Evolutionary conservation across 148 eudicot genomes (phyloP).

Genomic region (Silene conica): DNA sequence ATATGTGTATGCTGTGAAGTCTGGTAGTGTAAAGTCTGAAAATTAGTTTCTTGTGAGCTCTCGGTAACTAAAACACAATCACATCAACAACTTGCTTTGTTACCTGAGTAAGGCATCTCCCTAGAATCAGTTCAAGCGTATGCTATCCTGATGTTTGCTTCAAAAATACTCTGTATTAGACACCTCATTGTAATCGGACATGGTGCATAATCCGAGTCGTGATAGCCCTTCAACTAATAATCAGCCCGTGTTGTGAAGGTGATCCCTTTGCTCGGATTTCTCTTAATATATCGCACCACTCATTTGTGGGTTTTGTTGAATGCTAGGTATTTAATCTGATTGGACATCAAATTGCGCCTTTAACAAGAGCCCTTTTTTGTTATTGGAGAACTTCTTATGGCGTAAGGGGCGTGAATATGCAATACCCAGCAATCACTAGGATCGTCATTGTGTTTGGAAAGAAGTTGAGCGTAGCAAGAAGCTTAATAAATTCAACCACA

Average conservation of each 20-base stretch:
- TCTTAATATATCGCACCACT: no score
- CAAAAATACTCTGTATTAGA: no score
- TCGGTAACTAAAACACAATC: not conserved
- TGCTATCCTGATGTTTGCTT: no score
- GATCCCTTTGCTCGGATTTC: no score
- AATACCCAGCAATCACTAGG: slow-evolving; percentile 94
- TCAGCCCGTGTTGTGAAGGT: no score
- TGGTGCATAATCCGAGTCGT: no score
- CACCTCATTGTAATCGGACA: no score
- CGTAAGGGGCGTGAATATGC: slow-evolving; percentile 88
- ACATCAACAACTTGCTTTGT: no score
- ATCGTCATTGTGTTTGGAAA: slow-evolving; percentile 98
- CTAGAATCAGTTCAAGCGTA: no score
- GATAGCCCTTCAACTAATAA: no score
- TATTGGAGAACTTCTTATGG: slow-evolving; percentile 88
- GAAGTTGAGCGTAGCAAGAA: slow-evolving; percentile 94
- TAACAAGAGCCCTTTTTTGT: slow-evolving; percentile 83
- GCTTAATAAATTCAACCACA: slow-evolving; percentile 94
- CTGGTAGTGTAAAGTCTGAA: not conserved
- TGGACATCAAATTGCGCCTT: slow-evolving; percentile 94
- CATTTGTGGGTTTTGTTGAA: not conserved
- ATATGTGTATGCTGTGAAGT: not conserved
- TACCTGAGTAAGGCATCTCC: no score
- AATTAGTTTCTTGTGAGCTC: not conserved
- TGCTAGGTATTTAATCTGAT: slow-evolving; percentile 90